Base-by-base conservation (phyloP, 441 rosid species). In the Populus trichocarpa region DNA sequence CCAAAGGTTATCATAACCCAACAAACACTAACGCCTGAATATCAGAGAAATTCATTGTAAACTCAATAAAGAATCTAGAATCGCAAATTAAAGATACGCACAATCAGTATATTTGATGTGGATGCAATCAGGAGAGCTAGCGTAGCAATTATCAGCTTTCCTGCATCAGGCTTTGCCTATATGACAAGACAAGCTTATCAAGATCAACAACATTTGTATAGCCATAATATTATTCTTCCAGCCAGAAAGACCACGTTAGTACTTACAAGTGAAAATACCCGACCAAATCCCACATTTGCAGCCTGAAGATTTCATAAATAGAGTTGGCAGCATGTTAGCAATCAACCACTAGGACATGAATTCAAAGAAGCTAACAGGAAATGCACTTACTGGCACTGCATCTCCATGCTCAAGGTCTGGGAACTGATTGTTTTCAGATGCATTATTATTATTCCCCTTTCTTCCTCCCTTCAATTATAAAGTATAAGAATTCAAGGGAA, bases 141-240 rank as follows among this genome's bases (percentile, higher is more conserved):
- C 77, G 98, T 93, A 75, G 90, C 98, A 46, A 92, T 73, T 75
- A 81, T 83, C 63, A 93, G 88, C 83, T 90, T 88, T 69, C 91
- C 97, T 8, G 98, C 90, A 83, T 93, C 98, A 0, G 93, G 90
- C 70, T 88, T 93, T 74, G 98, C 98, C 97, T 93, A 89, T 71
- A 85, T n/a, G 64, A 59, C 25, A 67, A 69, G 50, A 72, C 28
- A 23, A 57, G 33, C 69, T 40, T 20, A 23, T n/a, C 35, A 14
- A 16, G 4, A 61, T 35, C 30, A 28, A 26, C 59, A 69, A 28
- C 22, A 59, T 59, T n/a, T 59, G 12, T 59, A 40, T 11, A 59
- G 23, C 63, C 12, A 67, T 67, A 53, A 71, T 61, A 59, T 35
- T 70, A 65, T 28, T 28, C 30, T 32, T 73, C 70, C 69, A 59